Evolutionary conservation across 495 filamentous ascomycete species (phyloP).

Genomic region (Rhypophila decipiens): DNA sequence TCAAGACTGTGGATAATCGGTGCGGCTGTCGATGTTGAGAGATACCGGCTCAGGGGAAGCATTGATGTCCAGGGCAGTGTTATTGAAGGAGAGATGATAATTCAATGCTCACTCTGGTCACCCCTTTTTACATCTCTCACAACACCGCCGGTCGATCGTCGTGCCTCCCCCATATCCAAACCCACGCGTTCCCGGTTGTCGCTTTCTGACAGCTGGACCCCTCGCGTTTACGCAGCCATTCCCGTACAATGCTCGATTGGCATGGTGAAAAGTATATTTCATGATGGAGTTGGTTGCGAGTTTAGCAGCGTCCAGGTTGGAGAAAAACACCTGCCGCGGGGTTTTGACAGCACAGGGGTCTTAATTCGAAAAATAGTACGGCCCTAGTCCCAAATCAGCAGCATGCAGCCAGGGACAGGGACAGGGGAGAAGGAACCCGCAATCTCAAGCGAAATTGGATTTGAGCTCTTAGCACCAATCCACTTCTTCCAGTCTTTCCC

Average conservation of each 20-base stretch:
- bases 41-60: too few relatives aligned
- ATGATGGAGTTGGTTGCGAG: background rate
- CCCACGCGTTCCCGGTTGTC: too few relatives aligned
- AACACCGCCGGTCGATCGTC: background rate
- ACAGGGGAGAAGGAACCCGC: constrained; percentile 10
- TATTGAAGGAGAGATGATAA: background rate
- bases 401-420: too few relatives aligned
- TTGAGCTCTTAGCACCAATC: constrained; percentile 19
- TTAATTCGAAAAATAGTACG: constrained; percentile 2
- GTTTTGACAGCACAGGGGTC: constrained; percentile 15
- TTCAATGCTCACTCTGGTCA: background rate
- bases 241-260: too few relatives aligned
- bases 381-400: constrained; percentile 22
- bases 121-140: background rate
- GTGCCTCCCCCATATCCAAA: background rate
- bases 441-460: constrained; percentile 33
- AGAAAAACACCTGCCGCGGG: too few relatives aligned
- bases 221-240: too few relatives aligned
- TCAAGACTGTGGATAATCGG: too few relatives aligned
- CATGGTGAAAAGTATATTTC: too few relatives aligned
- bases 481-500: constrained; percentile 6
- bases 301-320: background rate
- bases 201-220: too few relatives aligned
- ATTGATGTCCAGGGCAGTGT: too few relatives aligned
- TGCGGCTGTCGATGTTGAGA: too few relatives aligned